Evolutionary conservation across 2,329 filamentous ascomycete genomes (phyloP), one percentile per base, ranked within the genome.

Genomic region (Epichloe hybrida): DNA sequence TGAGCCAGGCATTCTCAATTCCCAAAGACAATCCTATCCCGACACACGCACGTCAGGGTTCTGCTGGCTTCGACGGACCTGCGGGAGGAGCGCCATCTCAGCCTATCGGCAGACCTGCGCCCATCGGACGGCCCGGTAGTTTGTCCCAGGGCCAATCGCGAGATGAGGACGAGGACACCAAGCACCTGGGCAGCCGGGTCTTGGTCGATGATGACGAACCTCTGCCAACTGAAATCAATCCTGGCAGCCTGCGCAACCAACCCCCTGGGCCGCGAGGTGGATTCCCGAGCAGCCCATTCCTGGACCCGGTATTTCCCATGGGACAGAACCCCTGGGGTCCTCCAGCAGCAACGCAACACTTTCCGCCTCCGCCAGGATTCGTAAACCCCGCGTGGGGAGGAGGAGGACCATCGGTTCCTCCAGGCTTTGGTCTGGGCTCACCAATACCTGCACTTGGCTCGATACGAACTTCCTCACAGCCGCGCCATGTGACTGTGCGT

Each of bases 131-230:
- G 36, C 91, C 93, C 0, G 83, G 83, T 15, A 95, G 89, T 64
- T 80, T 79, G 23, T 75, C 74, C 15, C 74, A 77, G 45, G 76
- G 76, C 13, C 74, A 73, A 43, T 69, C 70, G 47, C 60, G 59
- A 46, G 73, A 75, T 27, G 69, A 72, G 51, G 71, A 88, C 20
- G 88, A 91, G 50, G 80, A 87, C 50, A 84, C 82, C 55, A 79
- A 84, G 54, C 89, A 93, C 59, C 75, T 98, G 27, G 93, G 93
- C 12, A 97, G 91, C 66, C 90, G 88, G 59, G 93, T 90, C 12
- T 73, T 98, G 12, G 73, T 97, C 45, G 84, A 84, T 54, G 89
- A 94, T 61, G 87, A 73, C 68, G 84, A 72, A 62, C 77, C 67
- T 55, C 70, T 72, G 36, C 64, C 66, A 5, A 50, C 57, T 20